These are phyloP conservation scores for Saccharomyces kudriavzevii DNA, from an alignment of 805 yeast genomes.

Conservation along the genomic window DNA sequence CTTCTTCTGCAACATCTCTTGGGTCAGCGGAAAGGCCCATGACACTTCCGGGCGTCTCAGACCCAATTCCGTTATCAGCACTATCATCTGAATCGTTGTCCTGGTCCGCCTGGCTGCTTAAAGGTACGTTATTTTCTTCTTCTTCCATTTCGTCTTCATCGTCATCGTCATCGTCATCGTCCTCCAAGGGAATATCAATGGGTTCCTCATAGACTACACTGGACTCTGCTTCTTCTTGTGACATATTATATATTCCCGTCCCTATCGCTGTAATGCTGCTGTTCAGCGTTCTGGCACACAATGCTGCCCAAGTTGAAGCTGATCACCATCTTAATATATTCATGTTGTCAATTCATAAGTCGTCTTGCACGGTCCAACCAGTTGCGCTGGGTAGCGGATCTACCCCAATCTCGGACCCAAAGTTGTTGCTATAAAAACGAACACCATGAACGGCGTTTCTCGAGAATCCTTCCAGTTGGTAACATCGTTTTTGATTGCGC, in stretches of 20 bases:
- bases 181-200: slow-evolving; percentile 16
- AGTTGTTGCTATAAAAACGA: background rate
- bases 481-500: background rate
- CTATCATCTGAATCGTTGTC: slow-evolving; percentile 1
- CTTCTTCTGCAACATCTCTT: slow-evolving; percentile 3
- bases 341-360: background rate
- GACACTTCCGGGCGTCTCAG: background rate
- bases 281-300: background rate
- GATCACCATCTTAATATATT: background rate
- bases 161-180: slow-evolving; percentile 8
- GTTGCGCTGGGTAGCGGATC: background rate
- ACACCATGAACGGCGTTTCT: background rate
- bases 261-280: background rate
- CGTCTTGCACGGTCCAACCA: background rate
- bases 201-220: slow-evolving; percentile 17
- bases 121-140: slow-evolving; percentile 1
- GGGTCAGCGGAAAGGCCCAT: slow-evolving; percentile 1
- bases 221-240: slow-evolving; percentile 7
- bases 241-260: slow-evolving; percentile 1
- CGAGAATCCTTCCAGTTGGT: background rate
- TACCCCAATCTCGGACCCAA: background rate
- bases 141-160: slow-evolving; percentile 2
- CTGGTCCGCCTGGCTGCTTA: slow-evolving; percentile 3
- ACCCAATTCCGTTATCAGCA: background rate
- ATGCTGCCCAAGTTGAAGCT: background rate